Base-by-base conservation (phyloP, 768 basidiomycete genomes). In the Russula sp. region DNA sequence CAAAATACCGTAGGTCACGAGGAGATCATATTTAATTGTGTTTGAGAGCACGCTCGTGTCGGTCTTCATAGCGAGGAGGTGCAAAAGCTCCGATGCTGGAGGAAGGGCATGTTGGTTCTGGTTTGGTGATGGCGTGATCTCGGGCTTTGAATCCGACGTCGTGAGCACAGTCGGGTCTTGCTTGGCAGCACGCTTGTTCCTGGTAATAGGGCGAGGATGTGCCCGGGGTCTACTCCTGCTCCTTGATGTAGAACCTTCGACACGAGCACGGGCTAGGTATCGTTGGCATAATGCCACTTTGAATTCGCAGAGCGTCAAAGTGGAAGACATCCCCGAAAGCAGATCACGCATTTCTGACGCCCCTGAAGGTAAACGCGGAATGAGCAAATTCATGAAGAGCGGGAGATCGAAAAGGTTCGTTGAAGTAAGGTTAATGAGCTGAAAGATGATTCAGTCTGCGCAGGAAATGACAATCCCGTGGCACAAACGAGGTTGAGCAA, bases 361-460 rank as follows among this genome's bases (percentile, higher is more conserved):
- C 14, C 68, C 58, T 7, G 69, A 62, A 16, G 66, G 66, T n/a
- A 74, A 51, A 34, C 71, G 71, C 18, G 57, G 59, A 35, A 69
- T 68, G 34, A 71, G 66, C 20, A 70, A 66, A 57, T 73, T 72
- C 58, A 72, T 65, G 61, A 75, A 70, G 54, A 73, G 68, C 22
- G 70, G 61, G 22, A 71, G 67, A 60, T 75, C 74, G 59, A 75
- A 60, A 39, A 68, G 64, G 29, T 65, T 71, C 13, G 73, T 72
- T 29, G 71, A 68, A 35, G 74, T 69, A 18, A 75, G 68, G 61
- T 73, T 72, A 66, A 75, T 67, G 42, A 75, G 67, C 74, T 75
- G 62, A 16, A 62, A 39, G 54, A 52, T 35, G 46, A 18, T 35
- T 58, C 50, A 49, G 60, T 41, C 34, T 25, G 43, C 38, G 35